Percentiles rank a stretch among this genome's conserved stretches.
Evolutionary conservation across 2,329 filamentous ascomycete species (phyloP).

Genomic region (Pseudopyrenochaeta lycopersici): DNA sequence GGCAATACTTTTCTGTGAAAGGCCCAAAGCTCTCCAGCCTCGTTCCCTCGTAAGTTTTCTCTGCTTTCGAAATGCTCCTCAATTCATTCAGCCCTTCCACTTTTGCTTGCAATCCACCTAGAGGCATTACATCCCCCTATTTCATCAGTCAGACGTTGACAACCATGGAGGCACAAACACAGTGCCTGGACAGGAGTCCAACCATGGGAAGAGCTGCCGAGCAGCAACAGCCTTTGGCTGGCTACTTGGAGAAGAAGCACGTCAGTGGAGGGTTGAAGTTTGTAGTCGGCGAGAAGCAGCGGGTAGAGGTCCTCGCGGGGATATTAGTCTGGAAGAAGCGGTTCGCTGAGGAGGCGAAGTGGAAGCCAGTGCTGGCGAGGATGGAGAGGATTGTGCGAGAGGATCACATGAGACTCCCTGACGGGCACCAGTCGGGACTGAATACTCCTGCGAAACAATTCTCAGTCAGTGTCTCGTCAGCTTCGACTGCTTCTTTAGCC

Average conservation of each 20-base stretch:
- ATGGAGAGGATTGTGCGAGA: constrained; percentile 11
- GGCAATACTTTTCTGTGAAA: background rate
- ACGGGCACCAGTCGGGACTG: background rate
- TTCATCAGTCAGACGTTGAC: background rate
- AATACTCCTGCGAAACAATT: background rate
- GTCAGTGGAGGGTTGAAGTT: constrained; percentile 23
- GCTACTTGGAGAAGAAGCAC: constrained; percentile 12
- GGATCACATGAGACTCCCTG: constrained; percentile 5
- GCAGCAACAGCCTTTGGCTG: background rate
- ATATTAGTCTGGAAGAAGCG: constrained; percentile 18
- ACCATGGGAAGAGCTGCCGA: background rate
- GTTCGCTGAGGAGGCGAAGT: constrained; percentile 19
- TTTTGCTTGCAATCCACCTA: background rate
- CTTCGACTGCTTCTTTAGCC: background rate
- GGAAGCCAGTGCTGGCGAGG: constrained; percentile 6
- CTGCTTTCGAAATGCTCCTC: background rate
- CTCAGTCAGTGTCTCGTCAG: constrained; percentile 2
- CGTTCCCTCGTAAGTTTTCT: background rate
- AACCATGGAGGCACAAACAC: background rate
- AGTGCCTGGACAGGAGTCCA: background rate
- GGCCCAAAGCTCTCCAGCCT: background rate
- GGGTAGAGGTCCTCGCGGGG: constrained; percentile 8
- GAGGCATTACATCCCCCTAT: background rate
- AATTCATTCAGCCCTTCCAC: background rate
- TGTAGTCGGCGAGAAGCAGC: constrained; percentile 13